Base-by-base conservation (phyloP, 2,329 filamentous ascomycete genomes). In the Colletotrichum orbiculare region DNA sequence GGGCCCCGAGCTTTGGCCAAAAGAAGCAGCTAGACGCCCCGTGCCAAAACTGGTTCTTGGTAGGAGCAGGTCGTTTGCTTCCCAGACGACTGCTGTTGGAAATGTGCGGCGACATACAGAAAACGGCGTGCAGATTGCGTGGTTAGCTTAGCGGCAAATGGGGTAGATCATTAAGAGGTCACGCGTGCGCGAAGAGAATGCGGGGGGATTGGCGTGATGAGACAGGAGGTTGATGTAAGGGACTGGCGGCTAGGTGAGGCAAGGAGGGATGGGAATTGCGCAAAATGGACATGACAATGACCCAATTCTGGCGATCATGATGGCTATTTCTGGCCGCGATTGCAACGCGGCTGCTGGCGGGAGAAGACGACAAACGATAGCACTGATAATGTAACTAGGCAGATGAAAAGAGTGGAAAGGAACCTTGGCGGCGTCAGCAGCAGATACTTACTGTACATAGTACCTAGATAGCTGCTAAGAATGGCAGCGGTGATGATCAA, bases 201-300 rank as follows among this genome's bases (percentile, higher is more conserved):
- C 37, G 42, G 45, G 53, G 35, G 13, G 33, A 13, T 17, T 8
- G n/a, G 42, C 35, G 39, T 6, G n/a, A 54, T 11, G 47, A 42
- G 46, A 17, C 45, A 41, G 47, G 8, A 37, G 25, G 12, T 50
- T 45, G 41, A 52, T 64, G 61, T 64, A 64, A 48, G 42, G 55
- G 11, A 60, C 41, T 25, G 55, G 41, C 55, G 60, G 60, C 35
- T n/a, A n/a, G 45, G 60, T 58, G 2, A 38, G 9, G 9, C 38
- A 59, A 25, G 37, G 37, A 53, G 45, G 15, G 57, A 56, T 56
- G 62, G 62, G 62, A 62, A 56, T 53, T 56, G 52, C 52, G 52
- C 52, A 52, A 38, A 62, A 47, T 17, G 13, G 34, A 10, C 17
- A 52, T 62, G 41, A 47, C 15, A 52, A 62, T 56, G 62, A 56